phyloP scores from a whole-genome alignment of 306 rosid species.

The Mimosa pudica region DNA sequence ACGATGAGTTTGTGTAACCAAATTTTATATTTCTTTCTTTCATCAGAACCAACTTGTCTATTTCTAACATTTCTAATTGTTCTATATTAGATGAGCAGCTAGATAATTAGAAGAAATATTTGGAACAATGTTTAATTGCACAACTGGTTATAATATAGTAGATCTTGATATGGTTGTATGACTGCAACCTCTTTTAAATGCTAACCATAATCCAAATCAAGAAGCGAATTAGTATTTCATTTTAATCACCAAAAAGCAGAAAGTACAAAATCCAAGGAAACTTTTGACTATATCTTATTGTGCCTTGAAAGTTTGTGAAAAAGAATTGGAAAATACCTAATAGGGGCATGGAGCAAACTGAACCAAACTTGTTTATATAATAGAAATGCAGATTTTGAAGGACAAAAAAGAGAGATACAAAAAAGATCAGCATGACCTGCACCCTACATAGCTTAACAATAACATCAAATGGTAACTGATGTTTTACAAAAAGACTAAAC shows the following conservation, averaged over 20 bases:
- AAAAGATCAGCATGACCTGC: constrained; percentile 30
- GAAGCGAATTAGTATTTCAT: neutral
- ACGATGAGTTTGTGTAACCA: too few relatives aligned
- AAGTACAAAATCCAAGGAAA: neutral
- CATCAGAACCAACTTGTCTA: too few relatives aligned
- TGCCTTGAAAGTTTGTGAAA: neutral
- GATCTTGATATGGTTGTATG: neutral
- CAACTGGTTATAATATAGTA: neutral
- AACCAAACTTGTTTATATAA: constrained; percentile 14
- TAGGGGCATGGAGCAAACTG: constrained; percentile 3
- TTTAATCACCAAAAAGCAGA: neutral
- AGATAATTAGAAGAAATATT: neutral
- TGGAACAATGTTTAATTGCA: neutral
- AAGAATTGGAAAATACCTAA: neutral
- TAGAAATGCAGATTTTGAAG: constrained; percentile 15
- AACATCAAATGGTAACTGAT: constrained; percentile 36
- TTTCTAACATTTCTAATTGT: neutral
- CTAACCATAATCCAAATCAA: neutral
- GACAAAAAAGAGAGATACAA: neutral
- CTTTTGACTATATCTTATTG: neutral
- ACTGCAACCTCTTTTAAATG: neutral
- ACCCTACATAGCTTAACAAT: constrained; percentile 32
- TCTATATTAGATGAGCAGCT: neutral
- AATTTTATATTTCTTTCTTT: too few relatives aligned
- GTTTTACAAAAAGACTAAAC: constrained; percentile 19